phyloP scores from a whole-genome alignment of 2,329 filamentous ascomycete species.

The Curvularia sp. region DNA sequence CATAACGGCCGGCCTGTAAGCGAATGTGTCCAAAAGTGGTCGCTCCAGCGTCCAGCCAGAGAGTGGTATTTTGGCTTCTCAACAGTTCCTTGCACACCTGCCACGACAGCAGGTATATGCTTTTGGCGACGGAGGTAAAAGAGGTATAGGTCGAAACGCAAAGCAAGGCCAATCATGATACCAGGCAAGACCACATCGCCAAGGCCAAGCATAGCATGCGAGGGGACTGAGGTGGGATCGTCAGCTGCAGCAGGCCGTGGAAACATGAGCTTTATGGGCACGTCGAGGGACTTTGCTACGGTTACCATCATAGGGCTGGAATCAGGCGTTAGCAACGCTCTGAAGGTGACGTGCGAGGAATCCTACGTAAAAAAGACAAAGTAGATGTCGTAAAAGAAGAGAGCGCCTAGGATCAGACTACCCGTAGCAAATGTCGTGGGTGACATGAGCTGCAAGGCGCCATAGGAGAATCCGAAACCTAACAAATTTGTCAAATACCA shows the following conservation, averaged over 20 bases:
- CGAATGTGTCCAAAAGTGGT: conserved; percentile 75
- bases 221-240: conserved; percentile 51
- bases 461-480: conserved; percentile 86
- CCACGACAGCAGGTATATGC: conserved; percentile 20
- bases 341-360: background rate
- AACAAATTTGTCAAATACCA: conserved; percentile 85
- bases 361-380: conserved; percentile 83
- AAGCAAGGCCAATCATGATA: conserved; percentile 84
- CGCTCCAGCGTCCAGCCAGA: conserved; percentile 78
- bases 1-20: conserved; percentile 41
- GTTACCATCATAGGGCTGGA: conserved; percentile 79
- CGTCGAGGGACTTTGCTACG: conserved; percentile 86
- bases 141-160: conserved; percentile 90
- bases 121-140: conserved; percentile 75
- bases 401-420: conserved; percentile 74
- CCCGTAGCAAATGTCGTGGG: conserved; percentile 88
- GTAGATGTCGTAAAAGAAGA: conserved; percentile 96
- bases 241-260: conserved; percentile 65
- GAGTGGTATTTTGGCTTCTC: conserved; percentile 54
- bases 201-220: conserved; percentile 80
- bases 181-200: conserved; percentile 95
- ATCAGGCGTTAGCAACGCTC: conserved; percentile 10
- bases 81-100: conserved; percentile 23
- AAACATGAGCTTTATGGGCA: conserved; percentile 91
- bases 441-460: conserved; percentile 81